Percentiles rank a stretch among this genome's conserved stretches.
phyloP scores from a whole-genome alignment of 163 green algal species.

The Prototheca cutis region DNA sequence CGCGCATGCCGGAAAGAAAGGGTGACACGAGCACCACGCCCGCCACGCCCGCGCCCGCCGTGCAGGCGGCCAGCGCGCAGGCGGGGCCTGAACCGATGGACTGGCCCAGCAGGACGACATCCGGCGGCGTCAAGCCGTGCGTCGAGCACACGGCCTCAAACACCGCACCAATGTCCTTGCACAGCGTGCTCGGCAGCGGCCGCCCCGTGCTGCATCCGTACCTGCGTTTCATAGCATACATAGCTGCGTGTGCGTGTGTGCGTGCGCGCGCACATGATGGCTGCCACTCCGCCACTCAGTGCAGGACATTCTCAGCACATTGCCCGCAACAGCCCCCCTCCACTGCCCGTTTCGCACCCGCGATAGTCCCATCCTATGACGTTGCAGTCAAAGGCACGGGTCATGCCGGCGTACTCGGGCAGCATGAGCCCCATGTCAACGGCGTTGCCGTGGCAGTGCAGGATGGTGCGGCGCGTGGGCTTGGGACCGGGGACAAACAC shows the following conservation, averaged over 20 bases:
- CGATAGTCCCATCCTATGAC: constrained; percentile 39
- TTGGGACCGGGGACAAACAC: neutral
- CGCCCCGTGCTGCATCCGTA: constrained; percentile 57
- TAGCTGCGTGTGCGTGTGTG: too few species aligned
- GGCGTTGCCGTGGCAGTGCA: constrained; percentile 79
- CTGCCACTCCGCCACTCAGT: too few species aligned
- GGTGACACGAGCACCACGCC: constrained; percentile 67
- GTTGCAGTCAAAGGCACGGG: constrained; percentile 34
- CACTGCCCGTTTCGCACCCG: too few species aligned
- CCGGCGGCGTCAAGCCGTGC: constrained; percentile 20
- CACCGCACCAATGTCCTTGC: constrained; percentile 56
- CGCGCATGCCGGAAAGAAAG: constrained; percentile 58
- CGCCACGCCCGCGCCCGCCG: constrained; percentile 30
- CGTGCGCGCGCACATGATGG: too few species aligned
- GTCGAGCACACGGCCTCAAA: constrained; percentile 29
- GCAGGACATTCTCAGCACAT: too few species aligned
- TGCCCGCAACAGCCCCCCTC: too few species aligned
- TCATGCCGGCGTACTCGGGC: constrained; percentile 32
- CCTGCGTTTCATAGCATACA: constrained; percentile 38
- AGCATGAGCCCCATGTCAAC: constrained; percentile 61
- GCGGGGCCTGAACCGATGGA: constrained; percentile 49
- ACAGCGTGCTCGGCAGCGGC: constrained; percentile 42
- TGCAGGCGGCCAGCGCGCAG: constrained; percentile 44
- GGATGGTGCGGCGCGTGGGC: constrained; percentile 34
- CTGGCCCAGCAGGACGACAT: constrained; percentile 75